Base-by-base conservation (phyloP, 2,329 filamentous ascomycete genomes). In the Verticillium isaacii region DNA sequence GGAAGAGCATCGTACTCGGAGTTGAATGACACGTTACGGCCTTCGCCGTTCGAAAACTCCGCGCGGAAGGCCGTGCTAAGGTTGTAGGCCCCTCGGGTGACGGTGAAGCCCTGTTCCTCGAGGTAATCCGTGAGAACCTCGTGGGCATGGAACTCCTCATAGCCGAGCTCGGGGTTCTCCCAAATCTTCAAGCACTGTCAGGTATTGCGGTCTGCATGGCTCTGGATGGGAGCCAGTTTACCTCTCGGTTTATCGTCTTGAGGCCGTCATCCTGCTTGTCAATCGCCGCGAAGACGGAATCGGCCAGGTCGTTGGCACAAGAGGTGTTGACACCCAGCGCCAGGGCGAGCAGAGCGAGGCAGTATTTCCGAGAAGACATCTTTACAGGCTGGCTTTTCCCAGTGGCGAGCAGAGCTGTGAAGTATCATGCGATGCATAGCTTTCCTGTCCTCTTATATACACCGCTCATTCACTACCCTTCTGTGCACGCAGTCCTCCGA, bases 61-160 rank as follows among this genome's bases (percentile, higher is more conserved):
- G 77, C 78, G 41, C 74, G 71, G 59, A 80, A 80, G 8, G 78
- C 78, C 4, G 78, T 81, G 5, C 72, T 71, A 36, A 81, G 73
- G 1, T 71, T 73, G 32, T 77, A 78, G 0, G 77, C 77, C 0
- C 73, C 73, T 5, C 69, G 65, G 1, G 72, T 76, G n/a, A 81
- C 77, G 2, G 72, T 68, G 76, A 78, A 78, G 6, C 69, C 73
- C 36, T 73, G 72, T 25, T 65, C 67, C 56, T 69, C 66, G 60
- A 79, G 66, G 60, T 72, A 79, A 5, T 70, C 68, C 0, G 75
- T 77, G 56, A 81, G 68, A 5, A 74, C 66, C 12, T 74, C 68
- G 61, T 80, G 78, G 0, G 78, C 78, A 23, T 75, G 75, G 50
- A 71, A 68, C 63, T 80, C 78, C 36, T 79, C 69, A 63, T 73